These are phyloP conservation scores for Arthrobotrys iridis DNA, from an alignment of 2,329 filamentous ascomycete genomes.

Conservation along the genomic window DNA sequence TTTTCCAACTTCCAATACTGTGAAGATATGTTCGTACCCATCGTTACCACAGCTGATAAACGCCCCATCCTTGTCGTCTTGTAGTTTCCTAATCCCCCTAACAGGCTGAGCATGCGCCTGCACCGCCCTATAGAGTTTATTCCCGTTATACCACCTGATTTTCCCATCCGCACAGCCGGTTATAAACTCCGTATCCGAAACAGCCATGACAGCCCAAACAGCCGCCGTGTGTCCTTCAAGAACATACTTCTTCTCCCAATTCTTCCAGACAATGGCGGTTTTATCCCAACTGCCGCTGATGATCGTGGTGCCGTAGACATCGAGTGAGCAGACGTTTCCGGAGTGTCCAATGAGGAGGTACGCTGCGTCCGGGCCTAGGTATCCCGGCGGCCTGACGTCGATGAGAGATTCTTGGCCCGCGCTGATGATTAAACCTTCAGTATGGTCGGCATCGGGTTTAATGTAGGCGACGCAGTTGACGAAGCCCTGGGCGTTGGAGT, in stretches of 20 bases:
- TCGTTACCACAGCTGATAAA: conserved; percentile 96
- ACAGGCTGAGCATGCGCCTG: conserved; percentile 82
- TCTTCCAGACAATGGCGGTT: conserved; percentile 81
- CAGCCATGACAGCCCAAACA: conserved; percentile 91
- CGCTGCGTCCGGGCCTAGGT: conserved; percentile 73
- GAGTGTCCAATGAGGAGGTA: conserved; percentile 85
- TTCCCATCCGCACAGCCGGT: conserved; percentile 81
- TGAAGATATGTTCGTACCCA: conserved; percentile 63
- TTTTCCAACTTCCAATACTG: not conserved
- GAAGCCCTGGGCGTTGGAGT: conserved; percentile 82
- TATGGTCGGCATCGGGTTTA: conserved; percentile 73
- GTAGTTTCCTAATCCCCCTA: conserved; percentile 85
- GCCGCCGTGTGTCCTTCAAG: conserved; percentile 80
- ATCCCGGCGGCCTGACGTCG: conserved; percentile 80
- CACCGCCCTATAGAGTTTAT: conserved; percentile 72
- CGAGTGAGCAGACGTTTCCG: conserved; percentile 86
- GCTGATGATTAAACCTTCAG: conserved; percentile 78
- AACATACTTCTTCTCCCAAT: conserved; percentile 79
- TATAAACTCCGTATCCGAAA: conserved; percentile 80
- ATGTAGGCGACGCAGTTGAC: conserved; percentile 86
- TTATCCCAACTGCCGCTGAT: conserved; percentile 95
- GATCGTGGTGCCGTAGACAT: conserved; percentile 78
- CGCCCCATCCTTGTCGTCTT: conserved; percentile 68
- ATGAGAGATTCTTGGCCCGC: conserved; percentile 93
- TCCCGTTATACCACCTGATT: conserved; percentile 82